Evolutionary conservation across 2,329 filamentous ascomycete species (phyloP), one percentile per base, ranked within the genome.

Genomic region (Bipolaris cookei): DNA sequence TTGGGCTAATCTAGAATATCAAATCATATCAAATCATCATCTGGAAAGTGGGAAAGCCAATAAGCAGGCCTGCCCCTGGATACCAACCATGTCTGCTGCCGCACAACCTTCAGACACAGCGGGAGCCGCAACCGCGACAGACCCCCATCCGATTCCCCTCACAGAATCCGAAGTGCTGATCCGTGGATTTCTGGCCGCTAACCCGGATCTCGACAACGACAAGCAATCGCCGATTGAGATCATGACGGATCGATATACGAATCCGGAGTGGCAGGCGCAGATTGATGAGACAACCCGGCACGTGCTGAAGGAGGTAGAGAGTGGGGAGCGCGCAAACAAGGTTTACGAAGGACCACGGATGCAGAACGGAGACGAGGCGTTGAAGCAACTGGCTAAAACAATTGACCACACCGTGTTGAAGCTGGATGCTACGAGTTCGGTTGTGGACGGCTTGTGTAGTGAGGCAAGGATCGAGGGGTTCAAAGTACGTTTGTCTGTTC

Each of bases 391-490:
- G 56, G 73, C 75, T 2, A 67, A 74, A 61, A 76, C 72, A 20
- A 75, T 83, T 25, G 81, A 83, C 67, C 81, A 83, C 67, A 82
- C 81, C 3, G 69, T 82, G n/a, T 66, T 83, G 54, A 82, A 81
- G 66, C 65, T 80, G 49, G 81, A 82, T 63, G 77, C 79, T 8
- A 83, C 79, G 25, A 65, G 72, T 4, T 66, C 74, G 14, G 78
- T 84, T 56, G 81, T 88, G 54, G 82, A 85, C 68, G 72, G 69
- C 8, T 73, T 87, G 28, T 87, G 85, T 66, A 74, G 74, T 2
- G 85, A 87, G 75, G 85, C 85, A 3, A 75, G 76, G 47, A 73
- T 77, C 3, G 73, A 79, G 45, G 68, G 65, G 3, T 83, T 83
- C 62, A 80, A 78, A 65, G 79, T 81, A 69, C 23, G 72, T 35